Conservation (phyloP, 495 filamentous ascomycete genomes). For the Hypoxylon rickii region DNA sequence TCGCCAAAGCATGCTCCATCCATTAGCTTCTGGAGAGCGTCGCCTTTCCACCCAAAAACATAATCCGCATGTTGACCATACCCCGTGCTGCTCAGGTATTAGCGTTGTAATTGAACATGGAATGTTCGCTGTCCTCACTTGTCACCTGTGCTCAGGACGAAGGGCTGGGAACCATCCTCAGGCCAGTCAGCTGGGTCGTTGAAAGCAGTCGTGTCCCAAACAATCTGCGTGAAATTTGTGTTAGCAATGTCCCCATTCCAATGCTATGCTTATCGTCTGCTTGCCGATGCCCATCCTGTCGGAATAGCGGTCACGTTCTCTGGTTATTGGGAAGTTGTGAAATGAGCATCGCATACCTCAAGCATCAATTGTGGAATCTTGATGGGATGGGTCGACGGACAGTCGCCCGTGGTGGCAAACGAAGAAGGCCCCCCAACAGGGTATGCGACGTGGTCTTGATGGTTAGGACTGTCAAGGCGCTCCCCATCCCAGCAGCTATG, state of each 20-base stretch:
- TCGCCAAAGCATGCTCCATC: conserved; percentile 48
- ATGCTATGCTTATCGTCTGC: too few species aligned
- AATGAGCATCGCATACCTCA: conserved; percentile 29
- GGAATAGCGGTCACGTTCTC: too few species aligned
- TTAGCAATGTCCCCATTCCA: background rate
- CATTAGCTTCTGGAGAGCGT: conserved; percentile 49
- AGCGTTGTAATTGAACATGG: background rate
- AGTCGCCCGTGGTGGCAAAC: conserved; percentile 43
- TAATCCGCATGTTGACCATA: conserved; percentile 53
- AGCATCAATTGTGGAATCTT: conserved; percentile 52
- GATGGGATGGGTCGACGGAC: conserved; percentile 48
- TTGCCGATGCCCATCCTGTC: too few species aligned
- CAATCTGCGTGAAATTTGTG: conserved; percentile 21
- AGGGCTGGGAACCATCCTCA: conserved; percentile 46
- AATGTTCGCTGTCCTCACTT: conserved; percentile 16
- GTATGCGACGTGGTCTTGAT: conserved; percentile 50
- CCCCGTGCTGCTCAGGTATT: conserved; percentile 35
- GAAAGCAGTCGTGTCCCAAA: conserved; percentile 46
- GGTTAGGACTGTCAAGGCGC: conserved; percentile 45
- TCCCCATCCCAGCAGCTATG: conserved; percentile 45
- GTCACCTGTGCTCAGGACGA: conserved; percentile 48
- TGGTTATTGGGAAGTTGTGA: too few species aligned
- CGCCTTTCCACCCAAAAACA: conserved; percentile 51
- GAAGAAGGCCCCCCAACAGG: conserved; percentile 38
- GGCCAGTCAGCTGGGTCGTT: conserved; percentile 47